Evolutionary conservation across 176 grass and related monocot genomes (phyloP).

Genomic region (Triticum turgidum): DNA sequence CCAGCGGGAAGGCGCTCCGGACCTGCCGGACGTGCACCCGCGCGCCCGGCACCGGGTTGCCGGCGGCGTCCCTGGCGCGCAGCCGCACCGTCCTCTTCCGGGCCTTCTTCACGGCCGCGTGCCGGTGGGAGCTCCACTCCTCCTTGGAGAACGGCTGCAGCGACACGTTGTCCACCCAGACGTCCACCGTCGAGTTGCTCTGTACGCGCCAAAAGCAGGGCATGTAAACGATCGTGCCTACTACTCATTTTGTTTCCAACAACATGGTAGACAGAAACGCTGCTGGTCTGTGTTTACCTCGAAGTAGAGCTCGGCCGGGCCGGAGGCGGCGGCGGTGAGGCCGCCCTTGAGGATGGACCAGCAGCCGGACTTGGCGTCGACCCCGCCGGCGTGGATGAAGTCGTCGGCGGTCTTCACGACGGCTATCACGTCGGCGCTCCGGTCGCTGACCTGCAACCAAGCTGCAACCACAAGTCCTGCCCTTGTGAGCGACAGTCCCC

Average conservation of each 20-base stretch:
- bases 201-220: constrained; percentile 29
- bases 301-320: constrained; percentile 64
- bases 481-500: neutral
- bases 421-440: constrained; percentile 48
- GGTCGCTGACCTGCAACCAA: constrained; percentile 65
- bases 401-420: constrained; percentile 59
- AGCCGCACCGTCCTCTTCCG: constrained; percentile 56
- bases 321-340: constrained; percentile 58
- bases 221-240: neutral
- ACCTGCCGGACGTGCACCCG: constrained; percentile 46
- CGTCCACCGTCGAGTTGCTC: constrained; percentile 57
- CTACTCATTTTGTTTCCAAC: neutral
- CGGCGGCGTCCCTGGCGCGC: constrained; percentile 36
- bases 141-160: constrained; percentile 74
- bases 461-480: constrained; percentile 25
- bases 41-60: constrained; percentile 51
- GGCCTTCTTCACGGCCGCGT: constrained; percentile 35
- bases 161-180: constrained; percentile 86
- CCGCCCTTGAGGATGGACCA: constrained; percentile 96
- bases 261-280: too few relatives aligned
- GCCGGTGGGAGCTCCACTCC: constrained; percentile 72
- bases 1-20: constrained; percentile 64
- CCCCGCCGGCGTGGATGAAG: constrained; percentile 56
- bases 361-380: constrained; percentile 61
- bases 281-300: constrained; percentile 38